These are phyloP conservation scores for Stachybotrys chlorohalonatus DNA, from an alignment of 2,329 filamentous ascomycete species.

Conservation along the genomic window DNA sequence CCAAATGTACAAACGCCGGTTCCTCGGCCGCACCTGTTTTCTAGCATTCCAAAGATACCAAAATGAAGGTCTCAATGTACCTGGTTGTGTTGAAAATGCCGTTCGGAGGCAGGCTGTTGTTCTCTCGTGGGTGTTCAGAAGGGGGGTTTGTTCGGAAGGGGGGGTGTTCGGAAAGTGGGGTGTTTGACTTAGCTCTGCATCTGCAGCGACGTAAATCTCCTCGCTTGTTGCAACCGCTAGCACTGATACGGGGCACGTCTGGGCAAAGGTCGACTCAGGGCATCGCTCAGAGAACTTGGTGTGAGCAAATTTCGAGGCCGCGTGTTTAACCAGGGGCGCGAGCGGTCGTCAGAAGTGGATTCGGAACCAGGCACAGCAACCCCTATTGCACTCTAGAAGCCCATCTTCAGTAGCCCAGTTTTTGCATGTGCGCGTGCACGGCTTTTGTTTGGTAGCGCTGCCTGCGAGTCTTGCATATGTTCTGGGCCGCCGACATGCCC, in stretches of 20 bases:
- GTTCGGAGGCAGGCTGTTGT: constrained; percentile 14
- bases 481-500: not conserved
- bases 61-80: not conserved
- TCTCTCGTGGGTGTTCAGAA: not conserved
- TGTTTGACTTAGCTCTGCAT: no score
- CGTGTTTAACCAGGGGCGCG: not conserved
- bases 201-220: not conserved
- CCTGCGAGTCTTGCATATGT: not conserved
- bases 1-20: not conserved
- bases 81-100: not conserved
- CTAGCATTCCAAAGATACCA: not conserved
- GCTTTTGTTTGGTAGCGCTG: not conserved
- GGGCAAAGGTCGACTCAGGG: not conserved
- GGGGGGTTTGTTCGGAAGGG: no score
- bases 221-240: not conserved
- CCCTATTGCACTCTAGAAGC: no score
- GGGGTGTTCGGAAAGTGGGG: no score
- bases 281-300: not conserved
- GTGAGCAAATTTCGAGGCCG: not conserved
- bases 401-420: not conserved
- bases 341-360: not conserved
- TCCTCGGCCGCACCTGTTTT: not conserved
- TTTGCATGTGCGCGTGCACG: not conserved
- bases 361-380: not conserved
- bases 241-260: not conserved